Evolutionary conservation across 2,329 filamentous ascomycete genomes (phyloP), one percentile per base, ranked within the genome.

Genomic region (Beauveria sp.): DNA sequence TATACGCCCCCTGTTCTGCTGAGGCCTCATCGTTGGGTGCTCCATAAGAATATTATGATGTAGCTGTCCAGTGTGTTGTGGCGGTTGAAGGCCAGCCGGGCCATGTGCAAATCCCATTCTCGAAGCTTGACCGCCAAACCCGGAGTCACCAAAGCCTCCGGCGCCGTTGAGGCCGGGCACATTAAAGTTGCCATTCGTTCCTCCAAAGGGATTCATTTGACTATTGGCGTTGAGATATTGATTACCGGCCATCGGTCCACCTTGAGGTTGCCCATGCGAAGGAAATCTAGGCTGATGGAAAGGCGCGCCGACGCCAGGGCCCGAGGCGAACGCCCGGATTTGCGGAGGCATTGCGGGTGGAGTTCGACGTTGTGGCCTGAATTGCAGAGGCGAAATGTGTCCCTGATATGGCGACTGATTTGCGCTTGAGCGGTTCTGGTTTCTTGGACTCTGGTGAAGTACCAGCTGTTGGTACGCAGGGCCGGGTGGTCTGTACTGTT

Each of bases 91-190:
- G 74, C 80, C 89, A 51, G 66, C 68, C 6, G 71, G 72, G 14
- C 72, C 74, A 71, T 93, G 88, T 63, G 88, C 85, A 72, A 97
- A 97, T 7, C 91, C 88, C 83, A 95, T 90, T 70, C 93, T 87
- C 63, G 91, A 91, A 65, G 90, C 91, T 74, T 96, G 91, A 73
- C 91, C 93, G 38, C 88, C 91, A 57, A 96, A 84, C 1, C 91
- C 91, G 22, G 89, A 88, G 62, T 83, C 81, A 55, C 80, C 82
- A 65, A 86, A 87, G 10, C 83, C 83, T 67, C 80, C 83, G 65
- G 76, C 83, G 61, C 76, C 83, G 66, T 79, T 80, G 76, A 81
- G 79, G 62, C 81, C 83, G 65, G 80, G 83, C 55, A 81, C 83
- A 56, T 82, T 83, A 66, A 90, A 80, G 10, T 79, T 81, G 63